These are phyloP conservation scores for Epichloe hybrida DNA, from an alignment of 2,329 filamentous ascomycete genomes.

Conservation along the genomic window DNA sequence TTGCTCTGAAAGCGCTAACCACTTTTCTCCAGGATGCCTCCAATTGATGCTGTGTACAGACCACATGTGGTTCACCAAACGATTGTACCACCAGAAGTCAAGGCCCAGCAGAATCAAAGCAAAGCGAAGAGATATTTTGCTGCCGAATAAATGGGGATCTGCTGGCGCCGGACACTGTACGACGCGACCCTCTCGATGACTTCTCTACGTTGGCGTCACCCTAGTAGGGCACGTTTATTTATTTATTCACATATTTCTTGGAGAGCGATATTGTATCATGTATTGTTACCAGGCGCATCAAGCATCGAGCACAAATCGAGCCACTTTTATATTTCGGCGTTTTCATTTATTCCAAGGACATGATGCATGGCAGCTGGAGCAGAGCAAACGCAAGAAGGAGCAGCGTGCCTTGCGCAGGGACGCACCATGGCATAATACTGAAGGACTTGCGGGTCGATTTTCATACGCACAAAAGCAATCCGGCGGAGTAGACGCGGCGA, in stretches of 20 bases:
- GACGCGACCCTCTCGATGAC: not conserved
- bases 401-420: conserved; percentile 1
- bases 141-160: conserved; percentile 34
- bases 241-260: not conserved
- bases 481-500: too few species aligned
- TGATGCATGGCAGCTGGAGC: conserved; percentile 3
- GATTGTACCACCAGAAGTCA: conserved; percentile 53
- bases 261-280: not conserved
- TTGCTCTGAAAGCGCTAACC: not conserved
- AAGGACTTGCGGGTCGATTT: not conserved
- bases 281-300: not conserved
- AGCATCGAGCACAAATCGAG: conserved; percentile 1
- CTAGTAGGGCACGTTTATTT: not conserved
- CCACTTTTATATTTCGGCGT: not conserved
- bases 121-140: conserved; percentile 62
- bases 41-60: conserved; percentile 78
- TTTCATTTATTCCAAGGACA: not conserved
- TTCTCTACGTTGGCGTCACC: not conserved
- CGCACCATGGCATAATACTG: not conserved
- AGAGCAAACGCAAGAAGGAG: conserved; percentile 3
- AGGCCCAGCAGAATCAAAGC: conserved; percentile 51
- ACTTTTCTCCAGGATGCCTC: conserved; percentile 49
- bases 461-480: too few species aligned
- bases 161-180: not conserved
- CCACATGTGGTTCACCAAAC: conserved; percentile 93